Percentiles rank a stretch among this genome's conserved stretches.
Conservation (phyloP, 2,329 filamentous ascomycete genomes). For the Fusarium euwallaceae region DNA sequence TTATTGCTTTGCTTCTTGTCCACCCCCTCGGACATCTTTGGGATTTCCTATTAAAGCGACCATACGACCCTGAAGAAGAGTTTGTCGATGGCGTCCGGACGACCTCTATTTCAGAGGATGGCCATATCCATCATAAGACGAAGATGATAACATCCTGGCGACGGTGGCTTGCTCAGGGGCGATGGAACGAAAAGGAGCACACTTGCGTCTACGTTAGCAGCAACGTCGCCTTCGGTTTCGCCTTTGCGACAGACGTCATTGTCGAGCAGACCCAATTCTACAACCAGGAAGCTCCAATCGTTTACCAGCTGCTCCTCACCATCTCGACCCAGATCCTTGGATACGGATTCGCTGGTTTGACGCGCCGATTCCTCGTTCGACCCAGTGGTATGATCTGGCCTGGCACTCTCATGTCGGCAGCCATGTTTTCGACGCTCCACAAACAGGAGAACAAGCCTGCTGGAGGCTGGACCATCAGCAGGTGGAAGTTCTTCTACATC, state of each 20-base stretch:
- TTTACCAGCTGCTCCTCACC: constrained; percentile 85
- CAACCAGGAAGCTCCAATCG: constrained; percentile 80
- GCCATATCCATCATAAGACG: constrained; percentile 30
- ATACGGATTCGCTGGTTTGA: constrained; percentile 87
- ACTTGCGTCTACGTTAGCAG: constrained; percentile 91
- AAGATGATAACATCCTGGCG: constrained; percentile 63
- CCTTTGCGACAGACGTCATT: constrained; percentile 90
- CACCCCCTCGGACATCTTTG: constrained; percentile 86
- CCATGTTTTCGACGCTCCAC: constrained; percentile 90
- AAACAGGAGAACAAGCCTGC: constrained; percentile 86
- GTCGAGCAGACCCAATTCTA: constrained; percentile 93
- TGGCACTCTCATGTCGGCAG: constrained; percentile 86
- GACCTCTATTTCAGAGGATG: constrained; percentile 32
- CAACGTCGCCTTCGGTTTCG: constrained; percentile 90
- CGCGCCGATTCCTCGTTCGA: constrained; percentile 83
- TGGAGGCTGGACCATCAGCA: constrained; percentile 84
- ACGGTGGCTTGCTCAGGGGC: constrained; percentile 82
- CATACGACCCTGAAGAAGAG: constrained; percentile 62
- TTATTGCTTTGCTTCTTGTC: constrained; percentile 87
- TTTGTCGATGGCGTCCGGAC: constrained; percentile 64
- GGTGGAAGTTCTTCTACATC: constrained; percentile 86
- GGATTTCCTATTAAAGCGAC: constrained; percentile 79
- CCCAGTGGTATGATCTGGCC: constrained; percentile 95
- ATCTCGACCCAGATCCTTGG: constrained; percentile 89
- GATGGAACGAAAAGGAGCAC: constrained; percentile 91